Percentiles rank a stretch among this genome's conserved stretches.
Conservation (phyloP, 1,139 yeast genomes). For the Lodderomyces elongisporus region DNA sequence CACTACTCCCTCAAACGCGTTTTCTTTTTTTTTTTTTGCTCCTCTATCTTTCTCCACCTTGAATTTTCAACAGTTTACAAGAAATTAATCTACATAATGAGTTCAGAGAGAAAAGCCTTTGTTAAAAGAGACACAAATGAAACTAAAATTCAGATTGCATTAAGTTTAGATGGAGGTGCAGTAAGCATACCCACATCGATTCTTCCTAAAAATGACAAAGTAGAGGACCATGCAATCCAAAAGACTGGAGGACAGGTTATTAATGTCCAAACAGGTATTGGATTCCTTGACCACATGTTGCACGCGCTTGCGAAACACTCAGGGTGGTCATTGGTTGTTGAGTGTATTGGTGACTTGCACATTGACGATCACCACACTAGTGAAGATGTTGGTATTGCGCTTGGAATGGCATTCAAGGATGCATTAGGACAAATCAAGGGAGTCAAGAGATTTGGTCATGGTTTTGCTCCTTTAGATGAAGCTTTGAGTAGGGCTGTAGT, state of each 20-base stretch:
- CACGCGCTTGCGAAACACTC: slow-evolving; percentile 95
- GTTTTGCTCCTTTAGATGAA: slow-evolving; percentile 94
- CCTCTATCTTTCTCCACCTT: too few species aligned
- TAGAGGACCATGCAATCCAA: slow-evolving; percentile 57
- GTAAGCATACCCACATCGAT: slow-evolving; percentile 57
- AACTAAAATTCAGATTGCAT: slow-evolving; percentile 83
- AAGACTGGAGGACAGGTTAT: slow-evolving; percentile 63
- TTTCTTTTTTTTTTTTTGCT: too few species aligned
- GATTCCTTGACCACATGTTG: slow-evolving; percentile 94
- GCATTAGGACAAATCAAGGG: slow-evolving; percentile 90
- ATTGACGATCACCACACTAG: slow-evolving; percentile 97
- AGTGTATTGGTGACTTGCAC: slow-evolving; percentile 90
- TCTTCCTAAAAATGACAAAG: slow-evolving; percentile 25
- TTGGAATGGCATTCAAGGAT: slow-evolving; percentile 83
- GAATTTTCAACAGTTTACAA: too few species aligned
- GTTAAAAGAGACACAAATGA: slow-evolving; percentile 80
- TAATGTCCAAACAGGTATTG: slow-evolving; percentile 83
- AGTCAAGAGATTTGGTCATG: slow-evolving; percentile 88
- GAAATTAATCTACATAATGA: too few species aligned
- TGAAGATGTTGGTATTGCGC: slow-evolving; percentile 90
- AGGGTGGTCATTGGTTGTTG: slow-evolving; percentile 90
- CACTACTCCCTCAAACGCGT: too few species aligned
- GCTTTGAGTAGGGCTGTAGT: slow-evolving; percentile 93
- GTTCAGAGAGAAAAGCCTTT: slow-evolving; percentile 8
- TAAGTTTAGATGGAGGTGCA: slow-evolving; percentile 80